Evolutionary conservation across 768 basidiomycete species (phyloP).

Genomic region (Tephrocybe sp.): DNA sequence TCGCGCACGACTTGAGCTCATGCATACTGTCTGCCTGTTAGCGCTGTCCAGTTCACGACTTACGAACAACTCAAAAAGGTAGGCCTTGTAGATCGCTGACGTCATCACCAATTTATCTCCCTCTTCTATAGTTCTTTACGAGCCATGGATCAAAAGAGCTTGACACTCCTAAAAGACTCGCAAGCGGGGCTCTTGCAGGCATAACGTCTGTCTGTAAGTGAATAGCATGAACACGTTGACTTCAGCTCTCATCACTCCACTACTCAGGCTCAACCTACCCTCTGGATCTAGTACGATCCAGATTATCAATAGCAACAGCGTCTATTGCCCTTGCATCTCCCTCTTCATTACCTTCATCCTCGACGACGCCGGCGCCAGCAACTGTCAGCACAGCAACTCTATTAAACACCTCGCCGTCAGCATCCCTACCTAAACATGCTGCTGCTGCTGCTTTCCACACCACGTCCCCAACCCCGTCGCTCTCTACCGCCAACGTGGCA

Average conservation of each 20-base stretch:
- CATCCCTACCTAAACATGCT: conserved; percentile 27
- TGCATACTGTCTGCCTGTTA: conserved; percentile 21
- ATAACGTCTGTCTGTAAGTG: conserved; percentile 90
- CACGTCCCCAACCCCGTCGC: conserved; percentile 32
- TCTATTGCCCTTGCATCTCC: conserved; percentile 46
- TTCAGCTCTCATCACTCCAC: not conserved
- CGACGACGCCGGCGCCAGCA: conserved; percentile 11
- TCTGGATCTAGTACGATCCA: conserved; percentile 88
- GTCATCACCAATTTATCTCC: conserved; percentile 18
- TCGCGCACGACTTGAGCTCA: not conserved
- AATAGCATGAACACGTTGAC: conserved; percentile 6
- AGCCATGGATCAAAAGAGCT: conserved; percentile 66
- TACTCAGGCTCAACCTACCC: conserved; percentile 85
- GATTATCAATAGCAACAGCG: conserved; percentile 92
- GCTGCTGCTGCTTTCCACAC: conserved; percentile 53
- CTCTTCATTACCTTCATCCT: conserved; percentile 12
- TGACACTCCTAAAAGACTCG: conserved; percentile 84
- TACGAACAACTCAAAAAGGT: conserved; percentile 93
- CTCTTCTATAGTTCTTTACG: conserved; percentile 61
- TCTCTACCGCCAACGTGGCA: conserved; percentile 5
- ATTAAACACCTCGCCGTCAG: conserved; percentile 23
- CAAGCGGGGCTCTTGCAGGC: conserved; percentile 88
- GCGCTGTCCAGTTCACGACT: conserved; percentile 81
- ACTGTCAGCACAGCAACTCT: conserved; percentile 24
- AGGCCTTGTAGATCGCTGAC: conserved; percentile 25